Conservation (phyloP, 2,329 filamentous ascomycete species). For the Grosmannia clavigera region DNA sequence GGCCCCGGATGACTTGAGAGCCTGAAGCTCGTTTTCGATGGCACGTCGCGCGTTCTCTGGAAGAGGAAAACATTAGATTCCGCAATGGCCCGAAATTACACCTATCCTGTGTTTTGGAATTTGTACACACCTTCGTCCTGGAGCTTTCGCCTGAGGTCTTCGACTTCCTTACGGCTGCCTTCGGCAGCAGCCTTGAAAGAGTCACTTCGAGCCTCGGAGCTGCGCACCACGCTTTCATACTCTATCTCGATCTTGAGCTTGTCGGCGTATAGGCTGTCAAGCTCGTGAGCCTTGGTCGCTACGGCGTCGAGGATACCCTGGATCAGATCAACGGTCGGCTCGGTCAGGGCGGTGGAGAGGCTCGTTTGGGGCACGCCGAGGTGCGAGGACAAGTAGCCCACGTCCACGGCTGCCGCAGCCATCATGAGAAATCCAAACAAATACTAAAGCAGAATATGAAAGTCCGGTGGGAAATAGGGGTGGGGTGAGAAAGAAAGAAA, state of each 20-base stretch:
- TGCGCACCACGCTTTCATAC: constrained; percentile 78
- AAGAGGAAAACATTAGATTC: background rate
- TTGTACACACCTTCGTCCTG: constrained; percentile 61
- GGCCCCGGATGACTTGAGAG: constrained; percentile 61
- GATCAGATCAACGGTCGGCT: constrained; percentile 69
- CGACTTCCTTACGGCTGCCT: constrained; percentile 71
- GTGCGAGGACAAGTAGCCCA: constrained; percentile 61
- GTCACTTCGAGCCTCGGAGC: constrained; percentile 70
- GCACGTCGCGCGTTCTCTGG: constrained; percentile 64
- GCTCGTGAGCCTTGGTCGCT: constrained; percentile 66
- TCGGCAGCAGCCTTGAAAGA: constrained; percentile 70
- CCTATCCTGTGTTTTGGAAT: background rate
- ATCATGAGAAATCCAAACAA: constrained; percentile 22
- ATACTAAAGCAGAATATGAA: background rate
- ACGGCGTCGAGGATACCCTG: constrained; percentile 62
- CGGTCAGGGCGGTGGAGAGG: constrained; percentile 46
- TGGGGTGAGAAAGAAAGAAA: background rate
- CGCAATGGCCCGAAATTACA: background rate
- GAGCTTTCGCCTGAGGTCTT: constrained; percentile 68
- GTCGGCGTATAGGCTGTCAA: constrained; percentile 69
- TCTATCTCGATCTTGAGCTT: constrained; percentile 87
- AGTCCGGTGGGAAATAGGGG: background rate
- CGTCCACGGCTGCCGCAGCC: constrained; percentile 51
- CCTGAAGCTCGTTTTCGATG: constrained; percentile 71
- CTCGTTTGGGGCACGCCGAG: constrained; percentile 55